Percentiles rank a stretch among this genome's conserved stretches.
Evolutionary conservation across 352 stramenopile species (phyloP).

Genomic region (Phytophthora vignae): DNA sequence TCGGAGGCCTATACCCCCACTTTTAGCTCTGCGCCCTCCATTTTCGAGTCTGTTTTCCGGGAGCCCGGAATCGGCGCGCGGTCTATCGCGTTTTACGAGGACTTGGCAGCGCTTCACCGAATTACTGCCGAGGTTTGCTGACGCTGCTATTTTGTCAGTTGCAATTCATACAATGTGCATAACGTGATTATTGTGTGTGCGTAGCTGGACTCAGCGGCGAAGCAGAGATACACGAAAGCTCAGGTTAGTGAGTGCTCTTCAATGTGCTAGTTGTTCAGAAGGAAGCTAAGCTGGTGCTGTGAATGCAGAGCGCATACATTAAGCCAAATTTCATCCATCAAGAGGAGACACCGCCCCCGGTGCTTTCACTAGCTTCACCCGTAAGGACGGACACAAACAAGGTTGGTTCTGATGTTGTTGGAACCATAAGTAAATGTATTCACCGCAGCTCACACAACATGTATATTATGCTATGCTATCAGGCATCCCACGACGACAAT

Average conservation of each 20-base stretch:
- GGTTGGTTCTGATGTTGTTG: background rate
- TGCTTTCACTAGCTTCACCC: background rate
- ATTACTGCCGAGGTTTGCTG: slow-evolving; percentile 47
- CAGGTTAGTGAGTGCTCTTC: slow-evolving; percentile 22
- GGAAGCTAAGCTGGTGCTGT: background rate
- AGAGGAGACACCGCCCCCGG: slow-evolving; percentile 6
- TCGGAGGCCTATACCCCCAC: slow-evolving; percentile 20
- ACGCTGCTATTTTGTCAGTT: background rate
- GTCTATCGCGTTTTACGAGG: slow-evolving; percentile 47
- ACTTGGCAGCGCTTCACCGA: slow-evolving; percentile 48
- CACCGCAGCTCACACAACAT: background rate
- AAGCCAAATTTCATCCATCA: slow-evolving; percentile 50
- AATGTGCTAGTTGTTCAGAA: background rate
- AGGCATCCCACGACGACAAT: background rate
- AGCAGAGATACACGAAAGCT: slow-evolving; percentile 12
- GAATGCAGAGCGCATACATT: slow-evolving; percentile 32
- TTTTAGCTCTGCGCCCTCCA: slow-evolving; percentile 47
- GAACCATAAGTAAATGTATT: background rate
- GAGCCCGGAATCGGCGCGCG: slow-evolving; percentile 39
- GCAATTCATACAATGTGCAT: background rate
- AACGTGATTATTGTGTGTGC: background rate
- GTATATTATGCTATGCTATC: background rate
- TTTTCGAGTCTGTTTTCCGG: slow-evolving; percentile 62
- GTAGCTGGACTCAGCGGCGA: slow-evolving; percentile 29
- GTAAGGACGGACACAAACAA: background rate